These are phyloP conservation scores for Coemansia sp. DNA, from an alignment of 192 early-diverging fungal species.

Conservation along the genomic window DNA sequence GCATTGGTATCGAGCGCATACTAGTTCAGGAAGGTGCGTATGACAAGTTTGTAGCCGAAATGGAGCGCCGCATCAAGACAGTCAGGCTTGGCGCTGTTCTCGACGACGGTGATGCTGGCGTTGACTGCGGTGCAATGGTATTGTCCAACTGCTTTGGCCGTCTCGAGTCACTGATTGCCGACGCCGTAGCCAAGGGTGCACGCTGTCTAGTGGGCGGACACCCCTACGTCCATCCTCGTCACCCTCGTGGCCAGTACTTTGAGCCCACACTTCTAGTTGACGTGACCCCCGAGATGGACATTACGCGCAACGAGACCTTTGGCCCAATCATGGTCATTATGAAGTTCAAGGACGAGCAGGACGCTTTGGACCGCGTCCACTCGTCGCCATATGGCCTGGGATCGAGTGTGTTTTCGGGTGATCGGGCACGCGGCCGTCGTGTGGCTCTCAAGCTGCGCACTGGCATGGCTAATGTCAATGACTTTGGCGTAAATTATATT, in stretches of 20 bases:
- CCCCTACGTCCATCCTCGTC: conserved; percentile 67
- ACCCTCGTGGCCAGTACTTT: conserved; percentile 81
- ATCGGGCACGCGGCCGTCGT: conserved; percentile 62
- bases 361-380: conserved; percentile 72
- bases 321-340: conserved; percentile 82
- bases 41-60: conserved; percentile 69
- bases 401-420: conserved; percentile 75
- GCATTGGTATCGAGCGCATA: conserved; percentile 86
- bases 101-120: conserved; percentile 60
- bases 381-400: conserved; percentile 76
- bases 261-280: conserved; percentile 77
- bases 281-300: conserved; percentile 75
- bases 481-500: conserved; percentile 84
- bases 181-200: conserved; percentile 80
- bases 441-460: conserved; percentile 66
- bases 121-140: conserved; percentile 87
- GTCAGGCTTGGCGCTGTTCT: conserved; percentile 74
- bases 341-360: conserved; percentile 68
- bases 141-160: conserved; percentile 62
- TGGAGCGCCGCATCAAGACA: conserved; percentile 59
- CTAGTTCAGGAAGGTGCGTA: conserved; percentile 72
- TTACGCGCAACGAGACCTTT: conserved; percentile 76
- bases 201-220: conserved; percentile 71
- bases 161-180: conserved; percentile 69
- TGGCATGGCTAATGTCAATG: conserved; percentile 87